Evolutionary conservation across 78 protist genomes (phyloP).

Genomic region (Speleostelium caveatum): DNA sequence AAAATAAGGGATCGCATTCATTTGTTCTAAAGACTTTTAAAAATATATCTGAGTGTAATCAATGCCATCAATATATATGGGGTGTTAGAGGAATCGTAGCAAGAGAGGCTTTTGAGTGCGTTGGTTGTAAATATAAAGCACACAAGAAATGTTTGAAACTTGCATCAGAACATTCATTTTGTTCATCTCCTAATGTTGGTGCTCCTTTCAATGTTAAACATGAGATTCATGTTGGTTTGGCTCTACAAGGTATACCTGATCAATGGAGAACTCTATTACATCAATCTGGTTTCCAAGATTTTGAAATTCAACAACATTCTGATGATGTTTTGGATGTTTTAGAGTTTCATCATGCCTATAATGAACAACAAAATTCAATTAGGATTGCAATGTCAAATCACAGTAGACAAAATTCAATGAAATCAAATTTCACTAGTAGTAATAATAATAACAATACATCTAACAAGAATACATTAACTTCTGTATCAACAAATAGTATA

Average conservation of each 20-base stretch:
- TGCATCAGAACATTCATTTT: conserved; percentile 40
- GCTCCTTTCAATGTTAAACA: conserved; percentile 87
- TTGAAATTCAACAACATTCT: conserved; percentile 71
- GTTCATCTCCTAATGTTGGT: conserved; percentile 70
- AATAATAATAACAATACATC: not conserved
- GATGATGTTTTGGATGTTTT: conserved; percentile 81
- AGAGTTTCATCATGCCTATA: conserved; percentile 77
- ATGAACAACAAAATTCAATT: conserved; percentile 18
- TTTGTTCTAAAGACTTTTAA: conserved; percentile 55
- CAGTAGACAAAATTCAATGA: not conserved
- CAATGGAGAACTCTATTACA: conserved; percentile 42
- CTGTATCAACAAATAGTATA: not conserved
- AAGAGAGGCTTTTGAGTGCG: conserved; percentile 71
- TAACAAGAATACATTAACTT: not conserved
- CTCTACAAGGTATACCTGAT: conserved; percentile 74
- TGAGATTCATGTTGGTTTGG: conserved; percentile 84
- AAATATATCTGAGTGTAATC: conserved; percentile 51
- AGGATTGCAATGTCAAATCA: too few species aligned
- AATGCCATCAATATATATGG: conserved; percentile 69
- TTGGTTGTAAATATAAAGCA: conserved; percentile 75
- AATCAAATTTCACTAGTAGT: not conserved
- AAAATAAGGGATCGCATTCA: conserved; percentile 55
- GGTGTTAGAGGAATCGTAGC: conserved; percentile 72
- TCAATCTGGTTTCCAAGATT: conserved; percentile 74
- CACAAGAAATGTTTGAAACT: conserved; percentile 62